These are phyloP conservation scores for Incumbomyces lentus DNA, from an alignment of 2,329 filamentous ascomycete species.

Conservation along the genomic window DNA sequence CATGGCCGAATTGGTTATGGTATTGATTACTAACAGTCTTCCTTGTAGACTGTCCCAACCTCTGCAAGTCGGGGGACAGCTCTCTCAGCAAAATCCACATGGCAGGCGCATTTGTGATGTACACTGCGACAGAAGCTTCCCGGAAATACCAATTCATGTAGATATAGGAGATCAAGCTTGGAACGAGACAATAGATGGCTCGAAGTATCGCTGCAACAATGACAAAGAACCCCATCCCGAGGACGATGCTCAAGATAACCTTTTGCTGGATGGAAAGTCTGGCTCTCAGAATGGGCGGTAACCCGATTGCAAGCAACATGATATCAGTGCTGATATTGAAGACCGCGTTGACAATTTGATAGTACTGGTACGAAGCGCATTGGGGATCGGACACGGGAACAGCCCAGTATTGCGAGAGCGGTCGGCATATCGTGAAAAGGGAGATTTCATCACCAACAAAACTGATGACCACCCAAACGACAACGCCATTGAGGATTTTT, in stretches of 20 bases:
- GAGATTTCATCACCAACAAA: constrained; percentile 42
- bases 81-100: constrained; percentile 43
- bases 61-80: constrained; percentile 29
- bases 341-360: constrained; percentile 36
- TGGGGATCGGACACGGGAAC: constrained; percentile 32
- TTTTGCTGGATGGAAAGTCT: constrained; percentile 34
- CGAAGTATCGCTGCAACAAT: constrained; percentile 41
- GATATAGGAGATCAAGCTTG: constrained; percentile 25
- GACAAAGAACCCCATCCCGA: constrained; percentile 37
- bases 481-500: constrained; percentile 25
- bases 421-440: constrained; percentile 42
- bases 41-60: constrained; percentile 4
- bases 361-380: constrained; percentile 35
- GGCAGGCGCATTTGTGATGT: constrained; percentile 43
- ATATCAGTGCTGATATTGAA: constrained; percentile 38
- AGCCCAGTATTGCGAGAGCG: constrained; percentile 41
- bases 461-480: constrained; percentile 35
- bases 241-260: constrained; percentile 32
- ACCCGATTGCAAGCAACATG: constrained; percentile 33
- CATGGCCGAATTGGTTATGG: background rate
- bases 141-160: constrained; percentile 42
- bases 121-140: constrained; percentile 34
- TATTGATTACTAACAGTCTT: background rate
- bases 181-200: constrained; percentile 38
- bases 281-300: constrained; percentile 33